Percentiles rank a stretch among this genome's conserved stretches.
These are phyloP conservation scores for Aspergillus hiratsukae DNA, from an alignment of 2,329 filamentous ascomycete species.

Conservation along the genomic window DNA sequence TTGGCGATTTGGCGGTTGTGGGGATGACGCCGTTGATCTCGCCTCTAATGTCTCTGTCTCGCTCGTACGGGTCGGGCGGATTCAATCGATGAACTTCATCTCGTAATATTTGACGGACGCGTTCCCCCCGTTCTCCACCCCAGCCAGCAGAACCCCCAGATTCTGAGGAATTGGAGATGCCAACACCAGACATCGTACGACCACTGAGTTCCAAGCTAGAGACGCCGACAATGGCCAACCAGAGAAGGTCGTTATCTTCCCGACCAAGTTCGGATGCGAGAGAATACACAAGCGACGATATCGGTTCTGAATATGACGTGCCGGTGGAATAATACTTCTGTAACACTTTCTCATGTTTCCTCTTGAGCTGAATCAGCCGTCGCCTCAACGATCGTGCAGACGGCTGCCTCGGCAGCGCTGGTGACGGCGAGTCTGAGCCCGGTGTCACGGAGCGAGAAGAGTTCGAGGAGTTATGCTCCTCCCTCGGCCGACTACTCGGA, in stretches of 20 bases:
- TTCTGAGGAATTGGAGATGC: constrained; percentile 54
- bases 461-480: constrained; percentile 40
- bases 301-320: constrained; percentile 88
- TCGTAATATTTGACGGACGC: constrained; percentile 77
- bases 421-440: constrained; percentile 37
- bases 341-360: constrained; percentile 71
- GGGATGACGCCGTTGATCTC: constrained; percentile 79
- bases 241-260: constrained; percentile 93
- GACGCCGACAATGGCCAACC: constrained; percentile 91
- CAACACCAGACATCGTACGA: constrained; percentile 74
- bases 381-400: constrained; percentile 69
- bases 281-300: constrained; percentile 91
- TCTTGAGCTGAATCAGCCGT: constrained; percentile 68
- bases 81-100: constrained; percentile 95
- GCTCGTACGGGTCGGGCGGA: constrained; percentile 61
- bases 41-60: constrained; percentile 57
- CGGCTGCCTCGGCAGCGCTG: constrained; percentile 50
- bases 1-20: constrained; percentile 80
- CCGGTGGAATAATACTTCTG: constrained; percentile 81
- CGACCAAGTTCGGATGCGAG: constrained; percentile 90
- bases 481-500: constrained; percentile 38
- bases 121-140: constrained; percentile 76
- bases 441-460: constrained; percentile 45
- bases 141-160: constrained; percentile 61
- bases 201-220: constrained; percentile 92